Base-by-base conservation (phyloP, 495 filamentous ascomycete species). In the Pseudomonodictys pantanalensis region DNA sequence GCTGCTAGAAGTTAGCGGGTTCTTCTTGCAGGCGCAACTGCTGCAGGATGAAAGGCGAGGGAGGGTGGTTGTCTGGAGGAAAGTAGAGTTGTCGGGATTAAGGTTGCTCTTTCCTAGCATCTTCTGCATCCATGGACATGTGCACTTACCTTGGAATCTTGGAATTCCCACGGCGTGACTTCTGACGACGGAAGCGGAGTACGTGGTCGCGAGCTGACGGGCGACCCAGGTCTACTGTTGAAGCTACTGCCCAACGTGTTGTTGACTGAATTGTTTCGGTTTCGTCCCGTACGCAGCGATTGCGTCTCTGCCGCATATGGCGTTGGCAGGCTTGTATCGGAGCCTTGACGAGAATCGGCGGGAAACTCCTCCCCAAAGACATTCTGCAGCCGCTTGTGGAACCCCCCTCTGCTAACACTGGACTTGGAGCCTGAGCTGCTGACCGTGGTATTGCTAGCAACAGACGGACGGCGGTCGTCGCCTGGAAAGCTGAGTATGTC, bases 161-260 rank as follows among this genome's bases (percentile, higher is more conserved):
- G 93, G 73, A 92, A 97, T 42, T 95, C 76, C 83, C 96, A 98
- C 11, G 93, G 93, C 22, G 92, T 92, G 47, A 98, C 90, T 68
- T 97, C 93, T 68, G 88, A 92, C 12, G 92, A 91, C 30, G 91
- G 90, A 38, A 90, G 77, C n/a, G 92, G 89, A 18, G 86, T 92
- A 41, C 87, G 80, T 52, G 92, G 89, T 50, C 90, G 77, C 4
- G 89, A 88, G 38, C 58, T 57, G 29, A 79, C 77, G 5, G 88
- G 87, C 15, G 87, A 89, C n/a, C 78, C 74, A 38, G 73, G 68
- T 33, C 69, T 55, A 60, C 85, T 86, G 63, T 82, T 76, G 39
- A 71, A 59, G 42, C 73, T 83, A 53, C 77, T 78, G 45, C 76
- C 81, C 23, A 79, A 82, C 33, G 81, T 82, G 71, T 74, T 69